These are phyloP conservation scores for Blastosporella zonata DNA, from an alignment of 1,284 basidiomycete species.

Conservation along the genomic window DNA sequence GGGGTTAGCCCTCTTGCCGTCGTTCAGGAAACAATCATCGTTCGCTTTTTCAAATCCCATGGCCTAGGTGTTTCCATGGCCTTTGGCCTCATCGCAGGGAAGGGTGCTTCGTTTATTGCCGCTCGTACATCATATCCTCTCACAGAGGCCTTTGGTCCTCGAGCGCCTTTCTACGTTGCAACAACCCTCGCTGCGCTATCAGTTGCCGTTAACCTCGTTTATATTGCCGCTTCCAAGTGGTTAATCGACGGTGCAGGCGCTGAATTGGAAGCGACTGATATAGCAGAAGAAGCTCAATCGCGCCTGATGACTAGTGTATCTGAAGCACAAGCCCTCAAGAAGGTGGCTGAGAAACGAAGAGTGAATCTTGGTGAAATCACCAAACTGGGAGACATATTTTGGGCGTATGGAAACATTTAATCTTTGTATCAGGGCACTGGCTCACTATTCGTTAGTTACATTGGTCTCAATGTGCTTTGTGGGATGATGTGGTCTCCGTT, in stretches of 20 bases:
- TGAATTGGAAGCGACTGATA: conserved; percentile 62
- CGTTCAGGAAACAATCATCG: conserved; percentile 76
- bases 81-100: conserved; percentile 75
- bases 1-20: conserved; percentile 76
- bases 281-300: conserved; percentile 48
- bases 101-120: conserved; percentile 71
- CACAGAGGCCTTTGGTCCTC: conserved; percentile 59
- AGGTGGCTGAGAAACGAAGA: conserved; percentile 60
- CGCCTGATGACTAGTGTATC: conserved; percentile 42
- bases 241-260: conserved; percentile 55
- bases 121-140: conserved; percentile 76
- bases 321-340: conserved; percentile 62
- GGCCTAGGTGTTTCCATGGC: conserved; percentile 79
- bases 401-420: conserved; percentile 39
- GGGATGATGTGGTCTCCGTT: conserved; percentile 81
- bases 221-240: conserved; percentile 63
- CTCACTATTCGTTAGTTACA: conserved; percentile 38
- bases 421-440: background rate
- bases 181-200: conserved; percentile 61
- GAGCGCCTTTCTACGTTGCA: conserved; percentile 74
- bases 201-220: conserved; percentile 65
- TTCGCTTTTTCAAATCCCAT: conserved; percentile 74
- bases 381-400: conserved; percentile 75
- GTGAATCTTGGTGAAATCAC: conserved; percentile 60
- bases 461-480: conserved; percentile 68